Evolutionary conservation across 495 filamentous ascomycete genomes (phyloP).

Genomic region (Trichoderma erinaceum): DNA sequence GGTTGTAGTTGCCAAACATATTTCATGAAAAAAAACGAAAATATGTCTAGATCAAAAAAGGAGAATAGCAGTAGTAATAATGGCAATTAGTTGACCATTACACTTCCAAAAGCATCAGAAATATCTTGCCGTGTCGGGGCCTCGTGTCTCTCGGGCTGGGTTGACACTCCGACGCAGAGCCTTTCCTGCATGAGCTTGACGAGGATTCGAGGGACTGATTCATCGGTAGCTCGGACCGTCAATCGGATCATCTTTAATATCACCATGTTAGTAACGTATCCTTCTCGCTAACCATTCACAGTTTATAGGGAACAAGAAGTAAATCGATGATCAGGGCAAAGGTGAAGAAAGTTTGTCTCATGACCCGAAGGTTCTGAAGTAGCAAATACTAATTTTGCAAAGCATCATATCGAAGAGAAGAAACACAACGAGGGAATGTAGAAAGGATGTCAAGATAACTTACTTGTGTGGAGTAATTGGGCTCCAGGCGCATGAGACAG

Average conservation of each 20-base stretch:
- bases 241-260: conserved; percentile 81
- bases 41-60: not conserved
- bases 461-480: conserved; percentile 87
- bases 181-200: conserved; percentile 81
- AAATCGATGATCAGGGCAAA: conserved; percentile 14
- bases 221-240: conserved; percentile 91
- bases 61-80: not conserved
- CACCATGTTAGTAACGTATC: not conserved
- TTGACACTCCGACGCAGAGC: conserved; percentile 49
- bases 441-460: conserved; percentile 15
- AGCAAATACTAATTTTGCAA: conserved; percentile 12
- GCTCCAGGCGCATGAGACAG: conserved; percentile 87
- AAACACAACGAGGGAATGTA: not conserved
- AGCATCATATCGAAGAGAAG: not conserved
- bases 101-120: conserved; percentile 41
- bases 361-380: conserved; percentile 11
- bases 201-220: conserved; percentile 71
- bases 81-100: conserved; percentile 39
- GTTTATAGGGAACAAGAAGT: not conserved
- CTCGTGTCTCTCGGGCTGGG: conserved; percentile 28
- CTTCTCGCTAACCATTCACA: not conserved
- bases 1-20: conserved; percentile 6
- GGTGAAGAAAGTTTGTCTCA: conserved; percentile 11
- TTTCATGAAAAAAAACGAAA: not conserved
- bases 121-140: conserved; percentile 38